phyloP scores from a whole-genome alignment of 2,329 filamentous ascomycete species.

The Metarhizium robertsii region DNA sequence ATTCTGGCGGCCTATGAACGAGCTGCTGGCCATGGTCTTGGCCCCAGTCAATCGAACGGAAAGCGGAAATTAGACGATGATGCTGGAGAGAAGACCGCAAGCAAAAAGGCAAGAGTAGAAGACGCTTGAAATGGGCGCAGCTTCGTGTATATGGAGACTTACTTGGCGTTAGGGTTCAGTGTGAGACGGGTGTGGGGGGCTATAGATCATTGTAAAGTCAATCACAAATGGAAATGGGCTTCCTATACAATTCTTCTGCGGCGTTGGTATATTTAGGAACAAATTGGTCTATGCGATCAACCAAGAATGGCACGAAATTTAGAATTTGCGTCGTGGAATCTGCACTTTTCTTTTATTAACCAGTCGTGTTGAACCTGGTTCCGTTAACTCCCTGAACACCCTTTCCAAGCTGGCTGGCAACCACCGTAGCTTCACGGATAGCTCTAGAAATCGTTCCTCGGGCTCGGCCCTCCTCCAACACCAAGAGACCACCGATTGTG shows the following conservation, averaged over 20 bases:
- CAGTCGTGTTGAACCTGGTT: conserved; percentile 14
- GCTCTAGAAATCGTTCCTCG: conserved; percentile 59
- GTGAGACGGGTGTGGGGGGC: not conserved
- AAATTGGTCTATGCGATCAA: not conserved
- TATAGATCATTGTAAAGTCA: not conserved
- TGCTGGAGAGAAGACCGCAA: conserved; percentile 17
- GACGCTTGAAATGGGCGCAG: conserved; percentile 13
- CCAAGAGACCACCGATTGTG: conserved; percentile 64
- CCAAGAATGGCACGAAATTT: not conserved
- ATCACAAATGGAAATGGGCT: not conserved
- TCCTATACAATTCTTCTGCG: not conserved
- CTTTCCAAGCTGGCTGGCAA: conserved; percentile 52
- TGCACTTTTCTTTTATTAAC: not conserved
- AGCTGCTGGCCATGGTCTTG: conserved; percentile 18
- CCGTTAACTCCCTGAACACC: conserved; percentile 29
- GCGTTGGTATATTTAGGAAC: not conserved
- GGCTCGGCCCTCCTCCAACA: conserved; percentile 63
- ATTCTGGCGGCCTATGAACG: conserved; percentile 43
- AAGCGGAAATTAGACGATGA: conserved; percentile 37
- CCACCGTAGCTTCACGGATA: conserved; percentile 60
- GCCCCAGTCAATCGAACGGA: conserved; percentile 17
- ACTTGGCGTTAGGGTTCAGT: not conserved
- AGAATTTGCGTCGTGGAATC: not conserved
- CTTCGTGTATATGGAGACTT: not conserved
- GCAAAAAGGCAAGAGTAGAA: conserved; percentile 38